Percentiles rank a stretch among this genome's conserved stretches.
phyloP scores from a whole-genome alignment of 1,284 basidiomycete genomes.

The Sporisorium graminicola region DNA sequence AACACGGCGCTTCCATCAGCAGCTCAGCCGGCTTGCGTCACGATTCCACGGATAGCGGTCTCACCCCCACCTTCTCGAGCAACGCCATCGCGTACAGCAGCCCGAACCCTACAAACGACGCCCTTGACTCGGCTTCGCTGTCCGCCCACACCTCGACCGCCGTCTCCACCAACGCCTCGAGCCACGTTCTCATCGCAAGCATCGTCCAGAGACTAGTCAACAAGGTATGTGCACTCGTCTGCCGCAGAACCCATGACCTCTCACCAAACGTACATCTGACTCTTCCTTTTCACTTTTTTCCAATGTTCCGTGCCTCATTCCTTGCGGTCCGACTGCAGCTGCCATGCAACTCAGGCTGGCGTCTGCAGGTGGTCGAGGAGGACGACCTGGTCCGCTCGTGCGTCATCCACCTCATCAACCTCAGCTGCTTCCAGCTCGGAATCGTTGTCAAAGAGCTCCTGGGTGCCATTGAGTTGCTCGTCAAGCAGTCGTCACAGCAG shows the following conservation, averaged over 20 bases:
- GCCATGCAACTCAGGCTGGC: slow-evolving; percentile 59
- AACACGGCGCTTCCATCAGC: slow-evolving; percentile 31
- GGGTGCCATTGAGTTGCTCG: slow-evolving; percentile 54
- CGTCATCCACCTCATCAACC: slow-evolving; percentile 60
- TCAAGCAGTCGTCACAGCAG: slow-evolving; percentile 50
- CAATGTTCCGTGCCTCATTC: neutral
- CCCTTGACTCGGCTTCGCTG: slow-evolving; percentile 14
- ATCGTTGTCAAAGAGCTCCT: slow-evolving; percentile 60
- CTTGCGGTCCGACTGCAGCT: slow-evolving; percentile 33
- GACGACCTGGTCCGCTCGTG: slow-evolving; percentile 59
- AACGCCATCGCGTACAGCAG: slow-evolving; percentile 27
- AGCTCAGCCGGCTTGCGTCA: slow-evolving; percentile 29
- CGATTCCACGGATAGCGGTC: slow-evolving; percentile 33
- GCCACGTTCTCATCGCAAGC: slow-evolving; percentile 57
- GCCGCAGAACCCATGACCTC: neutral
- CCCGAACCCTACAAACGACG: slow-evolving; percentile 20
- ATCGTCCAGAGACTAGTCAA: slow-evolving; percentile 63
- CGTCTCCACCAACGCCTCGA: slow-evolving; percentile 33
- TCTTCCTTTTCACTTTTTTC: neutral
- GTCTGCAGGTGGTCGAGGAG: slow-evolving; percentile 56
- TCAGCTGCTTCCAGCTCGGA: slow-evolving; percentile 56
- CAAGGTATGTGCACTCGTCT: slow-evolving; percentile 15
- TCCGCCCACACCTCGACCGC: slow-evolving; percentile 8
- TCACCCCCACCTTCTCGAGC: slow-evolving; percentile 28
- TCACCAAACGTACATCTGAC: neutral